phyloP scores from a whole-genome alignment of 768 basidiomycete species.

The Suillus discolor region DNA sequence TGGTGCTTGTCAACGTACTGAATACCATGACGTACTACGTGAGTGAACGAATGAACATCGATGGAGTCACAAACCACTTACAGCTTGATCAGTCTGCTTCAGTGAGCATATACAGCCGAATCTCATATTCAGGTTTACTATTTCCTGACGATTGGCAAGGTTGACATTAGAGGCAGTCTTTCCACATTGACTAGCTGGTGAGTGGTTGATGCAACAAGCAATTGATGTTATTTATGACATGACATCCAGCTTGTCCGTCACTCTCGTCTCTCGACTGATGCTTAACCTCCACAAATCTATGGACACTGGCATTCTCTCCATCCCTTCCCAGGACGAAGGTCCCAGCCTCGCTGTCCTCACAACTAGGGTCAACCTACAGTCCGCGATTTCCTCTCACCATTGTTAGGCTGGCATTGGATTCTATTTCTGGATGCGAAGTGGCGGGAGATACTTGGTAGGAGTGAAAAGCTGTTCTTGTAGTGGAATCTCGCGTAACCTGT shows the following conservation, averaged over 20 bases:
- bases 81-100: slow-evolving; percentile 7
- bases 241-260: slow-evolving; percentile 45
- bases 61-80: background rate
- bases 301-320: slow-evolving; percentile 8
- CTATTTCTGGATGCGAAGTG: background rate
- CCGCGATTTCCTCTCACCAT: background rate
- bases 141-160: background rate
- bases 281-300: slow-evolving; percentile 53
- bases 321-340: slow-evolving; percentile 44
- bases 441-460: background rate
- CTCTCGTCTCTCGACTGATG: slow-evolving; percentile 58
- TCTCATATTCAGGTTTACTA: background rate
- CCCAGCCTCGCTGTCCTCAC: slow-evolving; percentile 24
- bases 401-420: background rate
- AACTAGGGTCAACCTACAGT: background rate
- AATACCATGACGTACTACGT: slow-evolving; percentile 48
- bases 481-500: background rate
- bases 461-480: background rate
- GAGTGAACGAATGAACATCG: slow-evolving; percentile 10
- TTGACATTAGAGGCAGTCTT: slow-evolving; percentile 40
- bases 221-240: background rate
- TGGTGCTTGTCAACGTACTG: slow-evolving; percentile 52
- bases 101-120: slow-evolving; percentile 7
- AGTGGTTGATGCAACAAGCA: slow-evolving; percentile 11
- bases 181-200: slow-evolving; percentile 54